Base-by-base conservation (phyloP, 2,329 filamentous ascomycete genomes). In the Colletotrichum salicis region DNA sequence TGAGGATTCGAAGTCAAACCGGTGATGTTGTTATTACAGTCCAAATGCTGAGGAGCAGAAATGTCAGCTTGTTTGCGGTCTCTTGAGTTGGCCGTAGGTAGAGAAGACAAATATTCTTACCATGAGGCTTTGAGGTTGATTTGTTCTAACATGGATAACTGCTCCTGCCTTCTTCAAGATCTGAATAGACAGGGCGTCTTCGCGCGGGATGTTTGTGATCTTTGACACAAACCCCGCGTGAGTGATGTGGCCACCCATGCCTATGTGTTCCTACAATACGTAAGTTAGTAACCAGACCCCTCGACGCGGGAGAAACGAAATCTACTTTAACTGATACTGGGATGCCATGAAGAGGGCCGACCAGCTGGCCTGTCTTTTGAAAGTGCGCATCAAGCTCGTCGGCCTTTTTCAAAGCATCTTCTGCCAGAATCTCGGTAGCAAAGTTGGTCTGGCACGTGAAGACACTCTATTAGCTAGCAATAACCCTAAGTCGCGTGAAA, bases 271-370 rank as follows among this genome's bases (percentile, higher is more conserved):
- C 67, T 67, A 13, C 10, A 3, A 5, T 6, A 1, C 5, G 1
- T 2, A 2, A 13, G 8, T 62, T 2, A 62, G 45, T n/a, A n/a
- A 24, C 1, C 15, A 15, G 1, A 45, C 1, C 10, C 27, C 27
- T 41, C 15, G 24, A 10, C 1, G 3, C 7, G 6, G 6, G 27
- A 19, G 11, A 13, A 92, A 80, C 86, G 82, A 93, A 91, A 76
- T 91, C 90, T 80, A 94, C 92, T 77, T 94, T 94, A 54, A 94
- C 84, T 0, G 90, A 90, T 35, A 91, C 79, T 1, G 90, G 90
- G 1, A 92, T 83, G 69, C 78, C 92, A 78, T 94, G 92, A 1
- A 94, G 84, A 2, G 92, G 91, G 0, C 92, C 92, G 0, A 83
- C 31, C 0, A 83, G 79, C 52, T 86, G 80, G 13, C 86, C 84